Base-by-base conservation (phyloP, 169 alveolate species). In the Cryptosporidium xiaoi region DNA sequence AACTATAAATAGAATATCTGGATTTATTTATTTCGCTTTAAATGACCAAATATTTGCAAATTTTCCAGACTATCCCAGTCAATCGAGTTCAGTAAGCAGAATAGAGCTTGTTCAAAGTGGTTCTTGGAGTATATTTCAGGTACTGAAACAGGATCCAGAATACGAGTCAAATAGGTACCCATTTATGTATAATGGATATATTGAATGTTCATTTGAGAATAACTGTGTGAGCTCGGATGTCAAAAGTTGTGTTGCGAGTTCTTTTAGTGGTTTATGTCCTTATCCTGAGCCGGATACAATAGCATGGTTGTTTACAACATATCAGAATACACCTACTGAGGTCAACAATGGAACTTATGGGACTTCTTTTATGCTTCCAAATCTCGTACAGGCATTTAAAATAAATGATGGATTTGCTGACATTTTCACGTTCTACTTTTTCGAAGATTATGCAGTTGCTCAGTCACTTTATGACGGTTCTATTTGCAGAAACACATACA, bases 231-330 rank as follows among this genome's bases (percentile, higher is more conserved):
- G 18, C n/a, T 6, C 40, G 0, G 33, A 0, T 0, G 27, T 34
- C 2, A 55, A 40, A 46, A 58, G 44, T 16, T 77, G 85, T 40
- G 33, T 77, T 16, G 85, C 66, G 6, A 62, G 46, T 29, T 77
- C 85, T n/a, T 77, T 77, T 46, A 77, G 85, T 44, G 85, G 85
- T 29, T 64, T 77, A 18, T 77, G 85, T 77, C 85, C 85, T 7
- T 77, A 77, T 60, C 85, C 85, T 2, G 33, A n/a, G 3, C 85
- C 85, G 0, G 65, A 77, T 29, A 33, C 34, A 33, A 60, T 77
- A 16, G 71, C 31, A 33, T 77, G 71, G 69, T 53, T 56, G 2
- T 58, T 77, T 20, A 77, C 18, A 13, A 29, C 51, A 12, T 44
- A 8, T n/a, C 51, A 56, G 7, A 60, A 58, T 5, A 51, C 29